These are phyloP conservation scores for Coemansia sp. DNA, from an alignment of 371 early-diverging fungal species.

Conservation along the genomic window DNA sequence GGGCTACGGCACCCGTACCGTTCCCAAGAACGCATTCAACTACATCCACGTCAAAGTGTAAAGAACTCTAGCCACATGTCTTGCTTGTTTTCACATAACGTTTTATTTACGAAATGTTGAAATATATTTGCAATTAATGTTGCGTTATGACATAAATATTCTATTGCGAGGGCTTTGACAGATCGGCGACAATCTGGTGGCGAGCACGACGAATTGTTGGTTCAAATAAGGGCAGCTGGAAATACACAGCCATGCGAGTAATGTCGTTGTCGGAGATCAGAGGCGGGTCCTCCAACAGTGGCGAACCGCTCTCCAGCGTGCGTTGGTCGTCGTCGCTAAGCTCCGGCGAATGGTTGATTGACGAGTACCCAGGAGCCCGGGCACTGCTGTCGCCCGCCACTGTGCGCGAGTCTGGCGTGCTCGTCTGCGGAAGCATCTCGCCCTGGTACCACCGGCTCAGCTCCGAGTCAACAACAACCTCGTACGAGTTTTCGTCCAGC, in stretches of 20 bases:
- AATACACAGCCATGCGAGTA: constrained; percentile 35
- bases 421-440: neutral
- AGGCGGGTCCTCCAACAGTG: constrained; percentile 31
- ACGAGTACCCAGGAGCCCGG: neutral
- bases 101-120: neutral
- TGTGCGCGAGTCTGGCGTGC: constrained; percentile 17
- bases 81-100: neutral
- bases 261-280: constrained; percentile 37
- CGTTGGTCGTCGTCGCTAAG: constrained; percentile 14
- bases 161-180: constrained; percentile 18
- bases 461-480: constrained; percentile 33
- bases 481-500: constrained; percentile 23
- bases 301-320: constrained; percentile 25
- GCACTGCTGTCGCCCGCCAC: neutral
- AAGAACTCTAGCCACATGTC: neutral
- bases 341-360: constrained; percentile 2
- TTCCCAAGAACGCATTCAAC: too few species aligned
- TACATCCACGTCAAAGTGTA: too few species aligned
- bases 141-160: neutral
- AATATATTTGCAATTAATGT: neutral
- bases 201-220: constrained; percentile 43
- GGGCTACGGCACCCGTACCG: too few species aligned
- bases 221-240: constrained; percentile 35
- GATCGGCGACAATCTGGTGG: constrained; percentile 39
- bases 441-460: constrained; percentile 35